A percentile compares a stretch with the other conserved stretches of the same genome.
Conservation (phyloP, 305 asterid genomes). For the Solanum hybrid region DNA sequence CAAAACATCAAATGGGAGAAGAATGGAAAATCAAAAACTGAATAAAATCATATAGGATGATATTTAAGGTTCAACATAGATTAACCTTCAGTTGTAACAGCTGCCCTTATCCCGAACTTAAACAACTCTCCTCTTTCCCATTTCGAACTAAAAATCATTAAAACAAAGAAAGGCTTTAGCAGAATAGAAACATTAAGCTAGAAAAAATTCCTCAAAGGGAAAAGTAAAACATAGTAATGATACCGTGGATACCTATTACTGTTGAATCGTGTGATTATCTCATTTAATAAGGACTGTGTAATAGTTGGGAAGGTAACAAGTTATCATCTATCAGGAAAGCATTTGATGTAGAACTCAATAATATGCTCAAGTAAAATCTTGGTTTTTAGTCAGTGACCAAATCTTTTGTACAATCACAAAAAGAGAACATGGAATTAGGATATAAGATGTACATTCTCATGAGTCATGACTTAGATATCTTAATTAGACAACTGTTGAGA, state of each 20-base stretch:
- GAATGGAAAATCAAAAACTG: neutral
- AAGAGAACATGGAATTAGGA: neutral
- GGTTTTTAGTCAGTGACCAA: neutral
- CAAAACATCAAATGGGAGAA: constrained; percentile 23
- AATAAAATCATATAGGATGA: neutral
- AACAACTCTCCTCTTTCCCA: constrained; percentile 31
- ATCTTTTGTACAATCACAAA: neutral
- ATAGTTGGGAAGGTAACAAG: neutral
- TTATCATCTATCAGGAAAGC: neutral
- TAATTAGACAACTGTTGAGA: neutral
- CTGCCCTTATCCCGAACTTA: constrained; percentile 30
- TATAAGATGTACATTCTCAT: neutral
- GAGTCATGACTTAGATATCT: neutral
- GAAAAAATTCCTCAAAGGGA: neutral
- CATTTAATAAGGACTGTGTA: neutral
- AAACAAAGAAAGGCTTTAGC: constrained; percentile 10
- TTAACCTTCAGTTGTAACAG: constrained; percentile 57
- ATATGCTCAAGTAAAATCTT: neutral
- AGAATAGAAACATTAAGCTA: neutral
- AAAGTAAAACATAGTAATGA: neutral
- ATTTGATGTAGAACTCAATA: neutral
- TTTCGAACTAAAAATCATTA: constrained; percentile 21
- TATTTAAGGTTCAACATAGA: neutral
- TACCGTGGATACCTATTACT: neutral
- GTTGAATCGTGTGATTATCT: neutral